Evolutionary conservation across 768 basidiomycete genomes (phyloP), one percentile per base, ranked within the genome.

Genomic region (Leccinum subtestaceum): DNA sequence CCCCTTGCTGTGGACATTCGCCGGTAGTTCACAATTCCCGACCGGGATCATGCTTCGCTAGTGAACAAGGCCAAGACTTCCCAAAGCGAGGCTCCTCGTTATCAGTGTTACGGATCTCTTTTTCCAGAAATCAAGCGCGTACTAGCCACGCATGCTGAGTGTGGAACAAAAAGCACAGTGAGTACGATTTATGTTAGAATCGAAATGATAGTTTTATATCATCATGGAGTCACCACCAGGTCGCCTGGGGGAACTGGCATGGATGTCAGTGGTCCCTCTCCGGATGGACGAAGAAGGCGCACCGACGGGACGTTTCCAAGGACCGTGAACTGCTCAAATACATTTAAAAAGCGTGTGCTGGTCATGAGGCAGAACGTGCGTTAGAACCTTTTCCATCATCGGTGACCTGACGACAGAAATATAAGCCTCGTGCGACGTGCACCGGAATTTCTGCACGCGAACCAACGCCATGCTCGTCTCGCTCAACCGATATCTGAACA

Each of bases 1-100:
- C 93, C 92, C 4, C 78, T 91, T 10, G 83, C 87, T 0, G 85
- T 84, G 1, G 95, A 98, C 67, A 84, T 93, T 65, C 83, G 95
- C 10, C 96, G 95, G 0, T 99, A 95, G 72, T 90, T 98, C 64
- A 97, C 95, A 15, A 94, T 99, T 65, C 96, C 97, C 70, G 96
- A 98, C 67, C 81, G 81, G n/a, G 94, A 97, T 60, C 86, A 89
- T 62, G 64, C 80, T 3, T 67, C 80, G 2, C 72, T 99, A 13
- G 87, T 97, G 46, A 94, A 93, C 69, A 86, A 87, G 60, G 83
- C 90, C 34, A 32, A 29, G 29, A 9, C 86, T n/a, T n/a, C 93
- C 91, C 1, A 85, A 86, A 70, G 73, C 86, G 1, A 93, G 92
- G 1, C 70, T 91, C 5, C 63, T 96, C 4, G 70, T 95, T 2